Base-by-base conservation (phyloP, 2,329 filamentous ascomycete genomes). In the Xylaria polymorpha region DNA sequence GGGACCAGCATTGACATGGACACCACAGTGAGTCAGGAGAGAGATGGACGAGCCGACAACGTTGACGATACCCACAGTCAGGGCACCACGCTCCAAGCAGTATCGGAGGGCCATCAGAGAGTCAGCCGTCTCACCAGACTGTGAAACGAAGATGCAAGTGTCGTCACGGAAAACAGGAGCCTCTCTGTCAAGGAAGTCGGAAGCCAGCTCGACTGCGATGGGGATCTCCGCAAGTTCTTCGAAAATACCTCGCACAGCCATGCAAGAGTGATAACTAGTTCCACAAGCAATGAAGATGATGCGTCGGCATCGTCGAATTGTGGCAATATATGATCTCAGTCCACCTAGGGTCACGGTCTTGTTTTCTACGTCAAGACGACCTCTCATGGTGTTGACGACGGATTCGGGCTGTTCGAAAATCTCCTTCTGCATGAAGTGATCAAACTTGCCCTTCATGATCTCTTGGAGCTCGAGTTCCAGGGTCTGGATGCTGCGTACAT, bases 401-500 rank as follows among this genome's bases (percentile, higher is more conserved):
- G 96, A 99, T 85, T 99, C 96, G 79, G 96, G 96, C 87, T 99
- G 96, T 88, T 99, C 96, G 82, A 99, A 99, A 79, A 99, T 99
- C 83, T 99, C 96, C 90, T 99, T 99, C 83, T 99, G 96, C 96
- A 99, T 99, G 88, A 98, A 99, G 86, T 99, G 96, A 83, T 99
- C 96, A 84, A 98, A 99, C 81, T 96, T 97, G 83, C 96, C 96
- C 91, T 99, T 99, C 96, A 99, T 99, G 84, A 99, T 99, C 87
- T 99, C 94, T 86, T 99, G 96, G 73, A 99, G 91, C 87, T 99
- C 94, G 60, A 99, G 92, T 87, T 99, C 96, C 66, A 99, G 90
- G 65, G 96, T 99, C 88, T 99, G 96, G 81, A 99, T 99, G 77
- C 93, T 94, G 81, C 96, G 94, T 76, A 98, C 94, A 80, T 98